Percentiles rank a stretch among this genome's conserved stretches.
These are phyloP conservation scores for Suillus spraguei DNA, from an alignment of 768 basidiomycete species.

Conservation along the genomic window DNA sequence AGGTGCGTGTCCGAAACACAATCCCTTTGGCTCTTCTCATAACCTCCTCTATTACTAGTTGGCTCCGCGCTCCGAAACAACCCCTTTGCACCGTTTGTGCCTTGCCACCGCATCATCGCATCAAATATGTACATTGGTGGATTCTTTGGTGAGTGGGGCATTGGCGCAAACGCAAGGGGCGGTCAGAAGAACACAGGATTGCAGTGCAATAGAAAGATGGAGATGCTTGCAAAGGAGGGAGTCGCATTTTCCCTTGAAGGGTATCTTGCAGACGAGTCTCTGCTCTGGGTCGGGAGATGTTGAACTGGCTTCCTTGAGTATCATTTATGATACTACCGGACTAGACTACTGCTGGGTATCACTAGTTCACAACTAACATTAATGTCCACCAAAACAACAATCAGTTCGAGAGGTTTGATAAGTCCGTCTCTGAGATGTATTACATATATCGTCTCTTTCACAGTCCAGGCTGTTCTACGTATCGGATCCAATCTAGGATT, in stretches of 20 bases:
- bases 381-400: not conserved
- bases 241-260: conserved; percentile 51
- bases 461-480: not conserved
- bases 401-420: not conserved
- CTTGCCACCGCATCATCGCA: conserved; percentile 72
- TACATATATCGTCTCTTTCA: no score
- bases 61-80: conserved; percentile 65
- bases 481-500: not conserved
- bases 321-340: not conserved
- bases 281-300: conserved; percentile 18
- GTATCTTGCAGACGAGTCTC: conserved; percentile 33
- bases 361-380: not conserved
- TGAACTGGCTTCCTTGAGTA: not conserved
- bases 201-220: conserved; percentile 48
- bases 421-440: no score
- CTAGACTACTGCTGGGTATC: not conserved
- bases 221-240: conserved; percentile 54
- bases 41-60: conserved; percentile 37
- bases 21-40: conserved; percentile 2
- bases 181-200: conserved; percentile 35
- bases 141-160: conserved; percentile 63
- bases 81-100: conserved; percentile 67
- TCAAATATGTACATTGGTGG: conserved; percentile 64
- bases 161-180: conserved; percentile 31
- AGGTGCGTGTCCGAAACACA: conserved; percentile 37